Conservation (phyloP, 495 filamentous ascomycete genomes). For the Penicillium paradoxum region DNA sequence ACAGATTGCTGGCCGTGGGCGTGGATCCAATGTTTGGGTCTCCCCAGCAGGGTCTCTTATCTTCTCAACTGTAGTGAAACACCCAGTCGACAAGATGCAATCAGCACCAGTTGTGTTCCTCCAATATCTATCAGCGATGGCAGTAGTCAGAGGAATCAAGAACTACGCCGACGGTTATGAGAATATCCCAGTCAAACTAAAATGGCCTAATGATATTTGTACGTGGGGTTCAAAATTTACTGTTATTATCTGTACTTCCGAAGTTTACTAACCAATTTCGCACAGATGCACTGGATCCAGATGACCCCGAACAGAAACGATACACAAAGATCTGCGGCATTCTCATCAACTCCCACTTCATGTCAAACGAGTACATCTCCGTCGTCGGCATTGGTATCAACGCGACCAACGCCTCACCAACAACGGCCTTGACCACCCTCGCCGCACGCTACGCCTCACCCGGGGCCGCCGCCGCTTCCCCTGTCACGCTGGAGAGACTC, state of each 20-base stretch:
- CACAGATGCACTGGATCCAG: constrained; percentile 69
- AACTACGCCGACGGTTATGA: constrained; percentile 72
- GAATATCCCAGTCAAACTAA: constrained; percentile 73
- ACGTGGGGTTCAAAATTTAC: too few species aligned
- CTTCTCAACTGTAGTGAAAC: constrained; percentile 80
- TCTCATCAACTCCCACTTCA: constrained; percentile 83
- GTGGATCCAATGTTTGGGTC: constrained; percentile 92
- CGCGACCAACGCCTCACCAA: constrained; percentile 77
- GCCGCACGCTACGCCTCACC: constrained; percentile 35
- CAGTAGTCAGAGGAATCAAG: constrained; percentile 82
- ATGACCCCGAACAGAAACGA: constrained; percentile 49
- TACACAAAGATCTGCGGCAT: constrained; percentile 95
- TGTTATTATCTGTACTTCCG: too few species aligned
- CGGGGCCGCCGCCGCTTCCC: constrained; percentile 23
- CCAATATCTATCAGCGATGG: constrained; percentile 87
- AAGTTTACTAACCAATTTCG: too few species aligned
- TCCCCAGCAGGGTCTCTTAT: constrained; percentile 82
- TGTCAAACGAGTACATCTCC: constrained; percentile 70
- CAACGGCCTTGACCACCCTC: constrained; percentile 77
- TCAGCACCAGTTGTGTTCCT: constrained; percentile 87
- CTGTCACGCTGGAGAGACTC: constrained; percentile 74
- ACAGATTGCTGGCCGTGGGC: constrained; percentile 86
- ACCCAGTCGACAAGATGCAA: constrained; percentile 63
- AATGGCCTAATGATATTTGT: constrained; percentile 98
- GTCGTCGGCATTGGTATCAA: constrained; percentile 91